phyloP scores from a whole-genome alignment of 1,139 yeast genomes.

The Candida frijolesensis region DNA sequence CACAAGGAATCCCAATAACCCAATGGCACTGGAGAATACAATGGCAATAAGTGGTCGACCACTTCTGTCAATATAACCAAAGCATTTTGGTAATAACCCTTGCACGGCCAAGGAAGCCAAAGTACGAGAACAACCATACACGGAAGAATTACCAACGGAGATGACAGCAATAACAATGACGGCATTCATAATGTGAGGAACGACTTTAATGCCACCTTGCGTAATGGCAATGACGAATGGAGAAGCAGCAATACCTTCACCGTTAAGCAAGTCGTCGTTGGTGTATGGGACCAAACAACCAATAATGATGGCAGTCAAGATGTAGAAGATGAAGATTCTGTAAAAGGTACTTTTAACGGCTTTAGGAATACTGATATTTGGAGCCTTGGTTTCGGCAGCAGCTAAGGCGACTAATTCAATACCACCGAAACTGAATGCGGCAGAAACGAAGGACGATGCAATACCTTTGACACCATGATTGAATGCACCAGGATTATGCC shows the following conservation, averaged over 20 bases:
- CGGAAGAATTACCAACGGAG: constrained; percentile 58
- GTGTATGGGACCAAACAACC: constrained; percentile 50
- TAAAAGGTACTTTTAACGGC: constrained; percentile 78
- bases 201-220: constrained; percentile 39
- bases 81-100: constrained; percentile 43
- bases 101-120: constrained; percentile 56
- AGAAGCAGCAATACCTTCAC: constrained; percentile 35
- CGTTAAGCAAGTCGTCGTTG: constrained; percentile 37
- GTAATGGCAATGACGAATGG: constrained; percentile 46
- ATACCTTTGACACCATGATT: constrained; percentile 74
- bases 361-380: constrained; percentile 64
- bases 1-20: constrained; percentile 65
- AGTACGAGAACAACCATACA: constrained; percentile 57
- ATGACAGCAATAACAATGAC: constrained; percentile 52
- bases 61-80: constrained; percentile 56
- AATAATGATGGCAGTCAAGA: constrained; percentile 45
- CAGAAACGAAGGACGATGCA: constrained; percentile 78
- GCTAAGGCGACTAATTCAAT: constrained; percentile 71
- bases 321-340: constrained; percentile 67
- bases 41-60: constrained; percentile 63
- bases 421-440: constrained; percentile 78
- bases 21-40: constrained; percentile 51
- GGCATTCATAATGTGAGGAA: constrained; percentile 57
- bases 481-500: constrained; percentile 51
- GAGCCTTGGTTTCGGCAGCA: constrained; percentile 81